Base-by-base conservation (phyloP, 2,329 filamentous ascomycete species). In the Fonsecaea pugnacius region DNA sequence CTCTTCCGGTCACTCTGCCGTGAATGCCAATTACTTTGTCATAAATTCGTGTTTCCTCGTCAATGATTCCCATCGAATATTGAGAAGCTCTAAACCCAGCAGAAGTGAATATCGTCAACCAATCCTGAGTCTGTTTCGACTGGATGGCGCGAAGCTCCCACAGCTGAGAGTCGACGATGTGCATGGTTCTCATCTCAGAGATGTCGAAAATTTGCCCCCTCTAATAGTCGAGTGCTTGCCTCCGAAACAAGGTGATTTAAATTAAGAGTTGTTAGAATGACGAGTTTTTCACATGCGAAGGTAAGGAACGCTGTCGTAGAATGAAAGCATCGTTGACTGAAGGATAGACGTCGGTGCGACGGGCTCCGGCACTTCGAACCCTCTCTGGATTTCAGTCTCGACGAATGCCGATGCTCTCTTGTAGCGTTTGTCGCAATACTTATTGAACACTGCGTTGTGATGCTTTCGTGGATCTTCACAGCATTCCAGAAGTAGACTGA, bases 401-500 rank as follows among this genome's bases (percentile, higher is more conserved):
- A 96, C 94, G 70, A 91, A 92, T 21, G 86, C 79, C 18, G 95
- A 91, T 9, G 91, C 91, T 61, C 89, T 85, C 83, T 96, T 96
- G 82, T 92, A 98, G 59, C 91, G 87, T 74, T 89, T 90, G 76
- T 96, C 91, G 40, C 87, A 84, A 78, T 97, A 99, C 78, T 99
- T 99, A 62, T 96, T 91, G 74, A 87, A 97, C 48, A 99, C 89
- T 7, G 92, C 91, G 32, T 82, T 79, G 75, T 99, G 95, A 75
- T 99, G 95, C 72, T 89, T 88, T 68, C 84, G 84, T 6, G 92
- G 90, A 62, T 88, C 85, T 66, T 91, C 88, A 78, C 92, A 96
- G 80, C 94, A 98, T 71, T 96, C 92, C 56, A 96, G 80, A 69
- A 99, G 88, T 76, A 91, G 88, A 14, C 83, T 82, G 53, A 97